Base-by-base conservation (phyloP, 129 eudicot species). In the Deinandra increscens region DNA sequence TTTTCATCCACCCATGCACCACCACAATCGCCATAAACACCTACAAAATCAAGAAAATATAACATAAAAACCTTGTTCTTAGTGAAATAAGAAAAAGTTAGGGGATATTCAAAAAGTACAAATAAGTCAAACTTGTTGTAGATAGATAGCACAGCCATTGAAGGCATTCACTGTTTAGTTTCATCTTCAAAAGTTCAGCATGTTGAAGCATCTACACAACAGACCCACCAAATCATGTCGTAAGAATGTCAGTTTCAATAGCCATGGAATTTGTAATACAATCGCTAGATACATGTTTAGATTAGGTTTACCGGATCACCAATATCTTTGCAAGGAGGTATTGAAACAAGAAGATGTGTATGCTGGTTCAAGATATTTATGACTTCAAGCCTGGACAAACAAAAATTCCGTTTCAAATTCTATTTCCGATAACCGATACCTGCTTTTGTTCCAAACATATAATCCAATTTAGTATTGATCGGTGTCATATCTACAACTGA, bases 1-100 rank as follows among this genome's bases (percentile, higher is more conserved):
- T 73, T 82, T 83, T 91, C 98, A 73, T 88, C 94, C 13, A 91
- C 94, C 98, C 91, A 91, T n/a, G 79, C 86, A 81, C 96, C 98
- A 55, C 83, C 87, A 53, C 79, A 82, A 77, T 88, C 88, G 68
- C 96, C 98, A 79, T 91, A 91, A 19, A 88, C 87, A 75, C 98
- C 98, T 91, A 70, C 54, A 58, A 42, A 62, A 43, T 37, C 67
- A 51, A 68, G 49, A 0, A 17, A 64, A 63, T 26, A 7, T 41
- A 60, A 49, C 51, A 42, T 58, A 66, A 6, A 11, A 13, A 65
- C 6, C 61, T 14, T 22, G 41, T 31, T 59, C 58, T 60, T 10
- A 17, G 26, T 20, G 34, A 14, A 9, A 2, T 3, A 29, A 31
- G 19, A 34, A 3, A 7, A 34, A 46, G 1, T 46, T n/a, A n/a